phyloP scores from a whole-genome alignment of 139 green algal species.

The Yamagishiella unicocca region DNA sequence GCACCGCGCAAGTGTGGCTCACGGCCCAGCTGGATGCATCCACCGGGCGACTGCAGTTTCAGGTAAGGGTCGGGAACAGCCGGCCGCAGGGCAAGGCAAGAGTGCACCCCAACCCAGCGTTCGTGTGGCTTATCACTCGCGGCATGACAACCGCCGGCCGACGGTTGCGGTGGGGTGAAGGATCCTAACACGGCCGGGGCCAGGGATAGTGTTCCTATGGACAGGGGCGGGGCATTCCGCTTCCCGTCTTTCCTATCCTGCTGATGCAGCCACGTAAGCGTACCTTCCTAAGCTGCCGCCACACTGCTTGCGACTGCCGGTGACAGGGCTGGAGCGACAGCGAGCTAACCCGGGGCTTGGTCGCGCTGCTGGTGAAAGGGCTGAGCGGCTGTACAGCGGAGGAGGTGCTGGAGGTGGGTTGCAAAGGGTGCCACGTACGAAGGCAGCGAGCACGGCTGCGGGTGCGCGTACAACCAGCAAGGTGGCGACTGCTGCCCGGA shows the following conservation, averaged over 20 bases:
- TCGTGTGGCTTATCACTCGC: too few relatives aligned
- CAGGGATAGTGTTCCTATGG: not conserved
- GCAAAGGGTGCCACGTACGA: not conserved
- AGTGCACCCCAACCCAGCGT: too few relatives aligned
- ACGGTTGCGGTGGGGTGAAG: not conserved
- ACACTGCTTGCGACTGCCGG: not conserved
- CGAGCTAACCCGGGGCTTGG: constrained; percentile 83
- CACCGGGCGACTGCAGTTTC: constrained; percentile 66
- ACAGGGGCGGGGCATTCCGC: not conserved
- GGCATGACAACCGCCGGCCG: not conserved
- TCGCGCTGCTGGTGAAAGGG: constrained; percentile 70
- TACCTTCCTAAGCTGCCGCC: not conserved
- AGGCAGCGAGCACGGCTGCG: not conserved
- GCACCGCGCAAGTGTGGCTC: constrained; percentile 91
- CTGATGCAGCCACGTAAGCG: not conserved
- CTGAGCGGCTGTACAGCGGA: constrained; percentile 78
- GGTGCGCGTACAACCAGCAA: not conserved
- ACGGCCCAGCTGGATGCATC: constrained; percentile 63
- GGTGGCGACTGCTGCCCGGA: not conserved
- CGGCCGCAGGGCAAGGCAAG: not conserved
- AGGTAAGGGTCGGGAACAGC: not conserved
- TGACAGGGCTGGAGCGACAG: constrained; percentile 67
- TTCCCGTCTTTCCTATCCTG: not conserved
- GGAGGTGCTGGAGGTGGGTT: constrained; percentile 69
- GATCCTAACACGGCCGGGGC: not conserved